These are phyloP conservation scores for Tetrapisispora arboricola DNA, from an alignment of 805 yeast genomes.

Conservation along the genomic window DNA sequence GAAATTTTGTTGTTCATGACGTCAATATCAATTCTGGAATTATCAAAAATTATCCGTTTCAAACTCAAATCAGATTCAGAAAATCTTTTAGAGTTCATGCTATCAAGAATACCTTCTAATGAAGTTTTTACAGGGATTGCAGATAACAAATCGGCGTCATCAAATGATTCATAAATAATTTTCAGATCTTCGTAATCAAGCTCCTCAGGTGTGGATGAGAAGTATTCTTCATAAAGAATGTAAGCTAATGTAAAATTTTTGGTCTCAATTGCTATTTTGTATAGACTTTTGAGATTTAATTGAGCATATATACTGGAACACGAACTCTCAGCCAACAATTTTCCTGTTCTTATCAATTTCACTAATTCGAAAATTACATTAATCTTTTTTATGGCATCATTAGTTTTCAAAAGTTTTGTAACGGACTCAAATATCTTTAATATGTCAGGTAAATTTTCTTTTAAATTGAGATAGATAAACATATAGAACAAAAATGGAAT, in stretches of 20 bases:
- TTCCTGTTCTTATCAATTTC: slow-evolving; percentile 22
- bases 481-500: slow-evolving; percentile 9
- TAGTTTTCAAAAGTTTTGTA: not conserved
- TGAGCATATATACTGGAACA: slow-evolving; percentile 13
- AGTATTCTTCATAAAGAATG: slow-evolving; percentile 29
- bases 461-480: slow-evolving; percentile 9
- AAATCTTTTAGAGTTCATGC: slow-evolving; percentile 27
- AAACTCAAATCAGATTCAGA: slow-evolving; percentile 16
- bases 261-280: slow-evolving; percentile 7
- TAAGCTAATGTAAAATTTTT: slow-evolving; percentile 26
- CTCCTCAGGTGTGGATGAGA: slow-evolving; percentile 3
- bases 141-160: slow-evolving; percentile 51
- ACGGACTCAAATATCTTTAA: not conserved
- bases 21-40: slow-evolving; percentile 46
- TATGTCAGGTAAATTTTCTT: not conserved
- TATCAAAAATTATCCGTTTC: slow-evolving; percentile 42
- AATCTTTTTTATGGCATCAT: slow-evolving; percentile 6
- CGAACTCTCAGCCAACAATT: slow-evolving; percentile 7
- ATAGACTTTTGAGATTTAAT: slow-evolving; percentile 11
- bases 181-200: slow-evolving; percentile 12
- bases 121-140: slow-evolving; percentile 57
- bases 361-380: slow-evolving; percentile 17
- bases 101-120: slow-evolving; percentile 40
- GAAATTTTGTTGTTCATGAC: slow-evolving; percentile 5
- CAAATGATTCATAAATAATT: slow-evolving; percentile 41